Evolutionary conservation across 2,329 filamentous ascomycete species (phyloP), one percentile per base, ranked within the genome.

Genomic region (Hypoxylon sp.): DNA sequence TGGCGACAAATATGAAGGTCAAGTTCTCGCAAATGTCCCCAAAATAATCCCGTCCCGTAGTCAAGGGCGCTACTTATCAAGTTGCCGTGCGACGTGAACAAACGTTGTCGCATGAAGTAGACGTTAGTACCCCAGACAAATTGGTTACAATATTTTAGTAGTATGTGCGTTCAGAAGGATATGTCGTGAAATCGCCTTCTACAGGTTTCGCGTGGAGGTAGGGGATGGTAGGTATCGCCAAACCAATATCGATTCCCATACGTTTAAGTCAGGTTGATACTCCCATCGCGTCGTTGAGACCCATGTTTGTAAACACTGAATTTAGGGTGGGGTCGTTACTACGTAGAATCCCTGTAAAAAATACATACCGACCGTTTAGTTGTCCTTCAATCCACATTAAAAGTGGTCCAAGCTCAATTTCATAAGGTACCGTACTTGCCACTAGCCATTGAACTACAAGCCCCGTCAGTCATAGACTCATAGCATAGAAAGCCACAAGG

Each of bases 231-330:
- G 22, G 55, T 55, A 48, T 61, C 26, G n/a, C 59, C 24, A 19
- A 66, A 47, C 39, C 22, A 19, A 47, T 53, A 57, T 44, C 17
- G 51, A 59, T 35, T 53, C 52, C 31, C 42, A 60, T 42, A 50
- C 35, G 24, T 9, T 48, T 14, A 22, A 51, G 51, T 46, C 39
- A 26, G 35, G 35, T 59, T 1, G 42, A 53, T 42, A 35, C 19
- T 33, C 35, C 48, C 61, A 67, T 70, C 67, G 67, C 67, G 67
- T 70, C 64, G 46, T 37, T 37, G 44, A 47, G 39, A 60, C 54
- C 55, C 57, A 61, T 71, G 69, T 71, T 71, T 71, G 69, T 71
- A 71, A 71, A 71, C 69, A 71, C 65, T 67, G 64, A 60, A 57
- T 46, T 17, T 52, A 33, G 52, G 52, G 65, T 63, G 69, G 69